Conservation (phyloP, 2,329 filamentous ascomycete species). For the Aspergillus sp. region DNA sequence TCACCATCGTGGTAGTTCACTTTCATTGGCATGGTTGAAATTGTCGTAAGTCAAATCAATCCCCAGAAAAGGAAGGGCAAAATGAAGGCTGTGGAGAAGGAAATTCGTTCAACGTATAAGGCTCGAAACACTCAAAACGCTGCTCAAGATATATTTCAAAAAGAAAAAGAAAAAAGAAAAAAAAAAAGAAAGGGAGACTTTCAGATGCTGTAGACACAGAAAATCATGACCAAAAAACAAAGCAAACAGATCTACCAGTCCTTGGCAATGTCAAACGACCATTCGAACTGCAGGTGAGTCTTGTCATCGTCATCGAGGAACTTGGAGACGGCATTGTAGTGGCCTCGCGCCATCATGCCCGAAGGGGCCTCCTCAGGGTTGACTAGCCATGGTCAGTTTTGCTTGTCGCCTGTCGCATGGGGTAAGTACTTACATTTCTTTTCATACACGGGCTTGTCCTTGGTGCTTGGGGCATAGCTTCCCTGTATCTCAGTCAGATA, state of each 20-base stretch:
- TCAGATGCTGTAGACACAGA: background rate
- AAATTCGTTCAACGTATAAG: constrained; percentile 22
- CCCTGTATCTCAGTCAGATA: constrained; percentile 47
- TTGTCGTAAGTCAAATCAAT: no score
- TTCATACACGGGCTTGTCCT: constrained; percentile 72
- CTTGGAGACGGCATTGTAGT: constrained; percentile 80
- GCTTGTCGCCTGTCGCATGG: background rate
- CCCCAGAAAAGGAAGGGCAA: constrained; percentile 4
- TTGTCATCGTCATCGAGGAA: constrained; percentile 95
- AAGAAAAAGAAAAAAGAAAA: background rate
- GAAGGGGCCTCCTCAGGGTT: constrained; percentile 84
- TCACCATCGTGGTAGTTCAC: no score
- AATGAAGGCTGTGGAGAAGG: constrained; percentile 8
- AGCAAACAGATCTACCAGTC: constrained; percentile 55
- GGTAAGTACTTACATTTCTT: constrained; percentile 70
- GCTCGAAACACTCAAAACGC: constrained; percentile 18
- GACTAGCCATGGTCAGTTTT: constrained; percentile 47
- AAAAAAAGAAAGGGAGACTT: background rate
- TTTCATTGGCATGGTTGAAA: no score
- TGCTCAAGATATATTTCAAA: constrained; percentile 8
- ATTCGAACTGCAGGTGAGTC: constrained; percentile 84
- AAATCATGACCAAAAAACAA: background rate
- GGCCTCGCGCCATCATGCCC: constrained; percentile 80
- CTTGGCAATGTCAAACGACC: constrained; percentile 95
- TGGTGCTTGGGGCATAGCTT: constrained; percentile 87